Percentiles rank a stretch among this genome's conserved stretches.
Conservation (phyloP, 805 yeast species). For the Danielia oregonensis region DNA sequence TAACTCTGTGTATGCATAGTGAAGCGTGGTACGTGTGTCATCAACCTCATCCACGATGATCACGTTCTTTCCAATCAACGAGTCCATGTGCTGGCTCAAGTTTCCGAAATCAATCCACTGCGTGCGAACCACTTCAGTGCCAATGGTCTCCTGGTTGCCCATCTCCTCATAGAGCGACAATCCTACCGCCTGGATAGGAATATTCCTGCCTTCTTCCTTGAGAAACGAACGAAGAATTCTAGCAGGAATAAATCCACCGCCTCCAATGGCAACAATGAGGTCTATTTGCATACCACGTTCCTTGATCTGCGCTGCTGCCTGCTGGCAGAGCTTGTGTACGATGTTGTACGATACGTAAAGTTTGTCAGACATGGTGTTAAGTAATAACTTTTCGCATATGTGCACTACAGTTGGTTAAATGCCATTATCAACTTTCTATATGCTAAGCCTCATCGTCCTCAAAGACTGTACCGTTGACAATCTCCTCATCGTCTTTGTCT, state of each 20-base stretch:
- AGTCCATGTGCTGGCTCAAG: constrained; percentile 50
- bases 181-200: constrained; percentile 19
- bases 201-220: constrained; percentile 9
- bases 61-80: constrained; percentile 65
- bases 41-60: constrained; percentile 82
- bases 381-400: not conserved
- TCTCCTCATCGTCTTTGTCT: not conserved
- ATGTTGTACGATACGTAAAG: constrained; percentile 77
- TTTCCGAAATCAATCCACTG: constrained; percentile 74
- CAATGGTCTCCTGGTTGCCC: constrained; percentile 30
- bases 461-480: not conserved
- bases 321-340: constrained; percentile 70
- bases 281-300: constrained; percentile 14
- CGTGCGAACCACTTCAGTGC: constrained; percentile 58
- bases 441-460: constrained; percentile 2
- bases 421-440: too few relatives aligned
- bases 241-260: constrained; percentile 18
- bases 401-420: too few relatives aligned
- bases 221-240: constrained; percentile 16
- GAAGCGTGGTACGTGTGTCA: constrained; percentile 81
- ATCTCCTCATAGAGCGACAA: constrained; percentile 16
- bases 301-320: constrained; percentile 57
- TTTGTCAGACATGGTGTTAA: constrained; percentile 10
- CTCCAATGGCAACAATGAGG: constrained; percentile 18
- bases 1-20: constrained; percentile 72